A percentile compares a stretch with the other conserved stretches of the same genome.
These are phyloP conservation scores for Eimeria falciformis DNA, from an alignment of 169 alveolate genomes.

Conservation along the genomic window DNA sequence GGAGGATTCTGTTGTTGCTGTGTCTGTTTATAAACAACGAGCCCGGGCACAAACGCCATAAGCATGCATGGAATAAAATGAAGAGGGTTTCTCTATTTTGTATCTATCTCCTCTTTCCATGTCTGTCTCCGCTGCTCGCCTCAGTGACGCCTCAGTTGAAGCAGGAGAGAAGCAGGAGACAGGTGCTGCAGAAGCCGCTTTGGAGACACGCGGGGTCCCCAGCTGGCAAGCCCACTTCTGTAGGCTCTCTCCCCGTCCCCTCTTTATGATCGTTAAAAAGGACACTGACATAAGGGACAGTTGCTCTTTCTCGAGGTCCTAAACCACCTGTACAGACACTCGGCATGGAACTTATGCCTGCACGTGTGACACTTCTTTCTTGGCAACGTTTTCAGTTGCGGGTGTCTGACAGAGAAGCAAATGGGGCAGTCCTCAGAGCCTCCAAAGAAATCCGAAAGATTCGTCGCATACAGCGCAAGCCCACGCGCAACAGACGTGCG, in stretches of 20 bases:
- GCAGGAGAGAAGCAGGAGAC: background rate
- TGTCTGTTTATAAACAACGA: no score
- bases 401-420: constrained; percentile 80
- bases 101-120: background rate
- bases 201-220: background rate
- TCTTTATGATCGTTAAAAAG: background rate
- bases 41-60: no score
- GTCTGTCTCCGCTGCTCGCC: background rate
- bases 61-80: no score
- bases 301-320: constrained; percentile 84
- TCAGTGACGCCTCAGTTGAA: background rate
- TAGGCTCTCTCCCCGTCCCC: background rate
- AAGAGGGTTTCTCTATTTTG: background rate
- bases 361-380: constrained; percentile 79
- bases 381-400: constrained; percentile 81
- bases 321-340: constrained; percentile 87
- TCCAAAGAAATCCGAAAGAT: constrained; percentile 69
- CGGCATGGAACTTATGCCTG: constrained; percentile 81
- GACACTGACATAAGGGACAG: constrained; percentile 85
- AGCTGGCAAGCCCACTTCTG: no score
- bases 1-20: no score
- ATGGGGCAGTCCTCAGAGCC: constrained; percentile 82
- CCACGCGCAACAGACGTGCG: constrained; percentile 30
- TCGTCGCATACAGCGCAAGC: constrained; percentile 59
- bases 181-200: background rate